Percentiles rank a stretch among this genome's conserved stretches.
These are phyloP conservation scores for Senecio squalidus DNA, from an alignment of 140 eudicot genomes.

Conservation along the genomic window DNA sequence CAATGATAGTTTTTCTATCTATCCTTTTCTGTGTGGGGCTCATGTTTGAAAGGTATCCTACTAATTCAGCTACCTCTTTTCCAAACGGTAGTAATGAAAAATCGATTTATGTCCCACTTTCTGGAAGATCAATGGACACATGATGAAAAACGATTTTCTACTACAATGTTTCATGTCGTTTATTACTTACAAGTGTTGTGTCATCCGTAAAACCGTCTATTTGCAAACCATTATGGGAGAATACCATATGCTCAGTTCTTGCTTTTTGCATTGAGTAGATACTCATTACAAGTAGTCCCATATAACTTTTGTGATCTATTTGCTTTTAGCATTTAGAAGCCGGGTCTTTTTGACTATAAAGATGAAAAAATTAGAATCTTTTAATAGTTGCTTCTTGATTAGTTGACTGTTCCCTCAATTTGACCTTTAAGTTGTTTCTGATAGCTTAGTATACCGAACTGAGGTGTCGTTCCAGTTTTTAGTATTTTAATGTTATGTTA, in stretches of 20 bases:
- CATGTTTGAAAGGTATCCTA: neutral
- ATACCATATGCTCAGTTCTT: neutral
- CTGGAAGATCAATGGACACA: neutral
- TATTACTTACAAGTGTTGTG: neutral
- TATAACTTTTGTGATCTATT: neutral
- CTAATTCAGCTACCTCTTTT: no score
- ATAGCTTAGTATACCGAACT: neutral
- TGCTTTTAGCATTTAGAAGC: neutral
- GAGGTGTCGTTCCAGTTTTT: neutral
- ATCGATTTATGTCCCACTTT: no score
- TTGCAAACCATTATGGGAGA: neutral
- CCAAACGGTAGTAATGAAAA: no score
- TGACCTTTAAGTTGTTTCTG: neutral
- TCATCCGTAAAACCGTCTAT: neutral
- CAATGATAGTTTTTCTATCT: neutral
- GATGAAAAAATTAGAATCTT: neutral
- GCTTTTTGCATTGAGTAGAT: neutral
- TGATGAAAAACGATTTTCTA: neutral
- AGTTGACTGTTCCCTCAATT: neutral
- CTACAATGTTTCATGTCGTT: neutral
- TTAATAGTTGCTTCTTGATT: no score
- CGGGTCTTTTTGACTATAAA: constrained; percentile 7
- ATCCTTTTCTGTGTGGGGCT: neutral
- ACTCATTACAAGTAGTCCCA: neutral
- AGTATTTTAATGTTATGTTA: neutral